Base-by-base conservation (phyloP, 352 stramenopile genomes). In the Globisporangium mamillatum region DNA sequence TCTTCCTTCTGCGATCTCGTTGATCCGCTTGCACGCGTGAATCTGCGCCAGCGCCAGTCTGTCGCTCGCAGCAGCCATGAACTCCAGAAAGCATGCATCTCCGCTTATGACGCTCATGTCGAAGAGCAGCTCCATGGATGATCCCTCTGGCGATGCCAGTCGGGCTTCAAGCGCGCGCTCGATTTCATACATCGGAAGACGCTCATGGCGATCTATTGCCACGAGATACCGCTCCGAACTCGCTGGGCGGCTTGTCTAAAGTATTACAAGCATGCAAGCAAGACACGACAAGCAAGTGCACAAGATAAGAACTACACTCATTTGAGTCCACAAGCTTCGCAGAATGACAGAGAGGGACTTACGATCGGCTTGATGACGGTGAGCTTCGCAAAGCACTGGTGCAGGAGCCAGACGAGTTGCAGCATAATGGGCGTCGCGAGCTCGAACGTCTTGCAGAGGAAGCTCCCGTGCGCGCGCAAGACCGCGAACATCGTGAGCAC, bases 371-470 rank as follows among this genome's bases (percentile, higher is more conserved):
- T 95, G 38, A 95, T 75, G 68, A 95, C 70, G 34, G 79, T 70
- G 61, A 95, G 64, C 52, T 79, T 71, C 2, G 73, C 70, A 64
- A 95, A 95, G 55, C 75, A 84, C 52, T 78, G 71, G 59, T 91
- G 75, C 20, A 95, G 48, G 2, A 93, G 32, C 80, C 81, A 92
- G 18, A 84, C 73, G 6, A 95, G 72, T 55, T 91, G 62, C 20
- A 90, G 57, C 79, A 91, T 92, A 7, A 80, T 46, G 10, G 76
- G 70, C 4, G 80, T 89, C 32, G 78, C 68, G 12, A 95, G 44
- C 50, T 95, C 87, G 59, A 95, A 95, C 20, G 87, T 91, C 74
- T 95, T 95, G 70, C 84, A 92, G 10, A 90, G 66, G 66, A 95
- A 93, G 56, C 80, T 78, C 10, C 87, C 87, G 34, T 73, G 69